phyloP scores from a whole-genome alignment of 1,284 basidiomycete genomes.

The Singerocomus inundabilis region DNA sequence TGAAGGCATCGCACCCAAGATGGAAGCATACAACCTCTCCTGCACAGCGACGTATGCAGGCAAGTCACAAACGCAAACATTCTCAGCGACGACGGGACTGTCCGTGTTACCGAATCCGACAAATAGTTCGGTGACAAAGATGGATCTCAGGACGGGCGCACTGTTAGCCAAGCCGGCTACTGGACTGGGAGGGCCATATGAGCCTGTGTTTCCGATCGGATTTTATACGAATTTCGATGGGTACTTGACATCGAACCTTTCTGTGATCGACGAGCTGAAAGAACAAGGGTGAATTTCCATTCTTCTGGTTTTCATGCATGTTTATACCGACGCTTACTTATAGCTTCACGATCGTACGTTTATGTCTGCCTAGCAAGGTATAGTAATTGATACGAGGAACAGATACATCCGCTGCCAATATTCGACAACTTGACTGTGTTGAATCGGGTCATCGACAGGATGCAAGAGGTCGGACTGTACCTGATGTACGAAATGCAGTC shows the following conservation, averaged over 20 bases:
- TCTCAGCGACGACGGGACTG: conserved; percentile 46
- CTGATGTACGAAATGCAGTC: conserved; percentile 77
- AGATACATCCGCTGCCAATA: conserved; percentile 66
- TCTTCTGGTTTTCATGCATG: not conserved
- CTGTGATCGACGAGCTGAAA: conserved; percentile 55
- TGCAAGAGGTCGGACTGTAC: conserved; percentile 70
- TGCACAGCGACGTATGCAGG: conserved; percentile 25
- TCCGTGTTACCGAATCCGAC: conserved; percentile 57
- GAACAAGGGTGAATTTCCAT: conserved; percentile 51
- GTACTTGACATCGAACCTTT: conserved; percentile 58
- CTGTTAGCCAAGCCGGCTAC: conserved; percentile 55
- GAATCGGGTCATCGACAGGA: conserved; percentile 57
- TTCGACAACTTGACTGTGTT: conserved; percentile 60
- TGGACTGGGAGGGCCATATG: conserved; percentile 49
- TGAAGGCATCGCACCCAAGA: conserved; percentile 25
- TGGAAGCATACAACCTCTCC: conserved; percentile 23
- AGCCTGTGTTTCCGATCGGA: conserved; percentile 67
- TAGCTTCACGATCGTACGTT: conserved; percentile 37
- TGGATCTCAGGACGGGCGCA: conserved; percentile 67
- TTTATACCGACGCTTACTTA: not conserved
- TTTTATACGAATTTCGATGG: conserved; percentile 64
- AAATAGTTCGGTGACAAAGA: conserved; percentile 61
- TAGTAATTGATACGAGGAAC: conserved; percentile 2
- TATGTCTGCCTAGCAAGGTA: not conserved
- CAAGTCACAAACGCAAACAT: conserved; percentile 45